Base-by-base conservation (phyloP, 73 alveolate species). In the Paramecium sonneborni region DNA sequence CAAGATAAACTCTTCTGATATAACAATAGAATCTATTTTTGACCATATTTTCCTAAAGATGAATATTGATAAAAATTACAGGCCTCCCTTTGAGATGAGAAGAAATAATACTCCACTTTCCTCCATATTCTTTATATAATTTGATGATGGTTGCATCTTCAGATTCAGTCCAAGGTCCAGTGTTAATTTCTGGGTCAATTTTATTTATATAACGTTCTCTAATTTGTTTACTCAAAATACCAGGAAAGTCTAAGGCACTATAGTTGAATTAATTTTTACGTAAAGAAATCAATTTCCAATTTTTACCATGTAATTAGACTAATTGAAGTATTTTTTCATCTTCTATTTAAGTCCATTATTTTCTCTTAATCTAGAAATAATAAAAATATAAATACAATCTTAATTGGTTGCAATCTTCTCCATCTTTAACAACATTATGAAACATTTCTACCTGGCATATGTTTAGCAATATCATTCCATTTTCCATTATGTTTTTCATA, bases 121-220 rank as follows among this genome's bases (percentile, higher is more conserved):
- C 67, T 34, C 94, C 94, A 69, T 88, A 57, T 46, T 88, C 55
- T 10, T 57, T 15, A 56, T 57, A 88, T 44, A 69, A 44, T 30
- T 72, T 43, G 20, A 88, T 30, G n/a, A 88, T 74, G 24, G 35
- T 68, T 46, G 70, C 56, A 70, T 88, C 94, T 94, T 98, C 99
- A 84, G 94, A 98, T 85, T 92, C 97, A 62, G 98, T 94, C 93
- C 98, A 97, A 55, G 97, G 97, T 30, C 94, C 96, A 72, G 96
- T 97, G 43, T 94, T 94, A n/a, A 98, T 97, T 10, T 92, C 94
- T 44, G 99, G 99, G 82, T 97, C 99, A 23, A 97, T 85, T 76
- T 98, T 99, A 86, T 98, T 98, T 85, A 97, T 99, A 97, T 99
- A 98, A 52, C 99, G 96, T 92, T 98, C 99, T 76, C 99, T 84